Evolutionary conservation across 129 eudicot genomes (phyloP), one percentile per base, ranked within the genome.

Genomic region (Gnaphalium uliginosum): DNA sequence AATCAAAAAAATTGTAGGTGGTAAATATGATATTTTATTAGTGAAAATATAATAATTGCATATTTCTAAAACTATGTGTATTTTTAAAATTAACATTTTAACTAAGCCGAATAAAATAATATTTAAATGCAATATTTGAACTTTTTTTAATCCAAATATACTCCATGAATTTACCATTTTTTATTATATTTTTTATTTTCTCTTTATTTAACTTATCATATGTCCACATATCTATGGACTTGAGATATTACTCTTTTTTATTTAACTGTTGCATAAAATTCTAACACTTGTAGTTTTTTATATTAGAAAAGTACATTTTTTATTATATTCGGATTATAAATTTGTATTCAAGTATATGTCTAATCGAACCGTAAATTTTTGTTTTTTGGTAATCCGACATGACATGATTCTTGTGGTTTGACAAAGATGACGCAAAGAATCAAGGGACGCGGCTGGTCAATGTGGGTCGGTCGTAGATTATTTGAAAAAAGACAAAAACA

Each of bases 371-470:
- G 57, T 41, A 61, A 18, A 8, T 10, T 73, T 74, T 74, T 60
- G 48, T 60, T 25, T 39, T 37, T 41, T 74, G 25, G 58, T 68
- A 58, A 26, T 76, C 59, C 27, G 58, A 76, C 74, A 76, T 57
- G 43, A 76, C 68, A 76, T 41, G 46, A 18, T 17, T 54, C 9
- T 67, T 62, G 67, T 4, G 9, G 65, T 27, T 6, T 13, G 46
- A 14, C 74, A 71, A 74, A 66, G 50, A 72, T 63, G 51, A 37
- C 67, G 27, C 39, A 35, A 35, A 57, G 48, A 71, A 53, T 71
- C 76, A n/a, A n/a, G n/a, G n/a, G n/a, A n/a, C n/a, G n/a, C n/a
- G 68, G 78, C 73, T 58, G 78, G 78, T 71, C 71, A 77, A 62
- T 29, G 77, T 24, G 77, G 82, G 78, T 73, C 61, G 83, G 78